Evolutionary conservation across 2,329 filamentous ascomycete genomes (phyloP), one percentile per base, ranked within the genome.

Genomic region (Tetracladium maxilliforme): DNA sequence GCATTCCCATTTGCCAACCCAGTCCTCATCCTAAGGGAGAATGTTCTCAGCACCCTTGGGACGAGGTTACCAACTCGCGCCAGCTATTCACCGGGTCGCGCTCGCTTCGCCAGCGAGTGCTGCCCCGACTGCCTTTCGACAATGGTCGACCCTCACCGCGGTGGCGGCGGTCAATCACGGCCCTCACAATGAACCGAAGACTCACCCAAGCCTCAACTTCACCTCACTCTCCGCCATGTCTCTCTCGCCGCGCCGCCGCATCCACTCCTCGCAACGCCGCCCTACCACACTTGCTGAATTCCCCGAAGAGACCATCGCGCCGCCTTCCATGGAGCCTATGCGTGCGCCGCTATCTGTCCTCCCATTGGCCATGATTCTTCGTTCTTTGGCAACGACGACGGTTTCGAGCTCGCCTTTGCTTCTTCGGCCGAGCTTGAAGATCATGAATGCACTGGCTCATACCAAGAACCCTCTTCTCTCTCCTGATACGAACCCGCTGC

Each of bases 401-500:
- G 63, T 84, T 32, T 83, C 79, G 0, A 79, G 74, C 2, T 81
- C 76, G 2, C 70, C 56, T 1, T 12, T 75, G 5, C 65, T 92
- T 5, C 65, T 92, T 3, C 54, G 58, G 3, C 73, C 79, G 0
- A 84, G 77, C 6, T 58, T 90, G 23, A 60, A 60, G 26, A 47
- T 78, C 30, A 76, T 92, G 52, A 65, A 61, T 6, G 46, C 64
- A 13, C 64, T 92, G 37, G 77, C 84, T 8, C 63, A 82, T 45
- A 73, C 78, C 14, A 65, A 65, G 25, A 73, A 57, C 29, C 54
- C 66, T 2, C 27, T 84, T 1, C 59, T 90, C 29, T 75, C 76
- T 46, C 73, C 83, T 5, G 82, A 92, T 43, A 60, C 54, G 26
- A 93, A 92, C 44, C 70, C 70, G 0, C 23, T 87, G 2, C 60